phyloP scores from a whole-genome alignment of 2,329 filamentous ascomycete genomes.

The Fonsecaea pugnacius region DNA sequence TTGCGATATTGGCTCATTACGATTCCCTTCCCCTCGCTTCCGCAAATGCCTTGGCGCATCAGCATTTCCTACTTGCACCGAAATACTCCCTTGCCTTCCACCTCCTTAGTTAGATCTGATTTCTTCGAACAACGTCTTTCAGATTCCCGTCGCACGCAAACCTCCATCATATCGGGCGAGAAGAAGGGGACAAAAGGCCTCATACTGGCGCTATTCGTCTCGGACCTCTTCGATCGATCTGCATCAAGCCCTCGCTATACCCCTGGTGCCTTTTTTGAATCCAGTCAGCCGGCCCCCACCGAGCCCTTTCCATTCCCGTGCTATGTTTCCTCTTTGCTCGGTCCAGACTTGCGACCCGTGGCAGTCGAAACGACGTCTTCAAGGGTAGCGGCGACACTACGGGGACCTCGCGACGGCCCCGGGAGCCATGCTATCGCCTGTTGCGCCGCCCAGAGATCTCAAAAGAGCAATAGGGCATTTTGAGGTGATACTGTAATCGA shows the following conservation, averaged over 20 bases:
- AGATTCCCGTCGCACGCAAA: not conserved
- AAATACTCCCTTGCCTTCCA: not conserved
- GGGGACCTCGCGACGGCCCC: not conserved
- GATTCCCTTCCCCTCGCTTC: conserved; percentile 1
- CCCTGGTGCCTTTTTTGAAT: conserved; percentile 3
- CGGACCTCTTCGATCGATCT: not conserved
- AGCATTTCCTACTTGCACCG: conserved; percentile 2
- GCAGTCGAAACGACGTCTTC: not conserved
- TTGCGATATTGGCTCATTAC: not conserved
- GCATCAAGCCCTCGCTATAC: not conserved
- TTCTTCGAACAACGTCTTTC: conserved; percentile 3
- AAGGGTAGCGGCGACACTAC: not conserved
- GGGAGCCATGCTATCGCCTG: not conserved
- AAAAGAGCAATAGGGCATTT: not conserved
- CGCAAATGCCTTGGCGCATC: conserved; percentile 3
- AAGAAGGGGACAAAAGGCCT: conserved; percentile 8
- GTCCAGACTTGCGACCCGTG: not conserved
- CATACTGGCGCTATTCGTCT: conserved; percentile 11
- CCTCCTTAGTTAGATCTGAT: not conserved
- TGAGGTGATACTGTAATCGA: conserved; percentile 17
- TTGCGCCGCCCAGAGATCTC: not conserved
- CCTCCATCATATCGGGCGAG: not conserved
- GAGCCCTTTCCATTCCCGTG: conserved; percentile 8
- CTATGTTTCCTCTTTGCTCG: not conserved
- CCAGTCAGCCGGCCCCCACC: conserved; percentile 20